Evolutionary conservation across 179 eudicot genomes (phyloP), one percentile per base, ranked within the genome.

Genomic region (Beta lomatogona): DNA sequence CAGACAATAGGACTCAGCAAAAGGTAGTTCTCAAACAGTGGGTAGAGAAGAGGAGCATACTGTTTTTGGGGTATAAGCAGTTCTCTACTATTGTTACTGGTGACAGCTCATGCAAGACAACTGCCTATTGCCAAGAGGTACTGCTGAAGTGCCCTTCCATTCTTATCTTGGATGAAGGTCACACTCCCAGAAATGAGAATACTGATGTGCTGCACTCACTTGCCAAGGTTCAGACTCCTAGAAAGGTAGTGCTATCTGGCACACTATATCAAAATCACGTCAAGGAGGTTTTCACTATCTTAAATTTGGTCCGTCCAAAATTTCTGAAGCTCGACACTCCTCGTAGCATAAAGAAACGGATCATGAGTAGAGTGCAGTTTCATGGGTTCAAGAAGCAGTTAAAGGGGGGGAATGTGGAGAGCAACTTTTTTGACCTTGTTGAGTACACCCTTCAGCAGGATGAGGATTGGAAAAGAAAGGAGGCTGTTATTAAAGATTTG

Each of bases 81-180:
- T 94, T 95, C 71, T 88, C 99, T 18, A 77, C 88, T 9, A 92
- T 95, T 60, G 84, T 95, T 54, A 88, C 94, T 45, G 98, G 91
- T 80, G 80, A 70, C 44, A 89, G 86, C 71, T 21, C 82, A 1
- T 85, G 89, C 71, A 69, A 79, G 53, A 77, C 77, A 54, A 86
- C 92, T 28, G 81, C 72, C 71, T 85, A 86, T 45, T 95, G 99
- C 87, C 97, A 91, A 69, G 90, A 87, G 81, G 85, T 89, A 65
- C 79, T 95, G 58, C 81, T 95, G 60, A 85, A 82, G 52, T 76
- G 71, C 63, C 97, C 99, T 1, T 80, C 89, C 7, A 88, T 95
- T 66, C 93, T 95, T 52, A 94, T 95, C 53, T 73, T 94, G 84
- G 99, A 94, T 73, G 99, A 95, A 83, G 99, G 99, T 15, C 99